Percentiles rank a stretch among this genome's conserved stretches.
Conservation (phyloP, 208 protist species). For the Naegleria lovaniensis region DNA sequence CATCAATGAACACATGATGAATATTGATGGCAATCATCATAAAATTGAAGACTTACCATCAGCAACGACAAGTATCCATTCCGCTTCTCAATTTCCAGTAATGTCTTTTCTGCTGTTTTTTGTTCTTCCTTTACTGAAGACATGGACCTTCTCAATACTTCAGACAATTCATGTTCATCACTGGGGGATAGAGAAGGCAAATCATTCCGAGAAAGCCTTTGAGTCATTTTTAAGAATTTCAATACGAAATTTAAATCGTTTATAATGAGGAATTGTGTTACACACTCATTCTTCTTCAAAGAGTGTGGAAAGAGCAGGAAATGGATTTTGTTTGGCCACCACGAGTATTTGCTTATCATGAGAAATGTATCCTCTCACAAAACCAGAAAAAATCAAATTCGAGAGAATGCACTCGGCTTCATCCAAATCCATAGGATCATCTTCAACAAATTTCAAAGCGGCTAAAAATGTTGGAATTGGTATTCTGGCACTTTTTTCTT, state of each 20-base stretch:
- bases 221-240: too few species aligned
- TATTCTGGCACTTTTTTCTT: neutral
- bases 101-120: slow-evolving; percentile 6
- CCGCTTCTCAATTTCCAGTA: slow-evolving; percentile 1
- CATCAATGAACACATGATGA: too few species aligned
- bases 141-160: neutral
- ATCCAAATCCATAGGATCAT: neutral
- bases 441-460: neutral
- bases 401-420: neutral
- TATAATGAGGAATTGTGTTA: too few species aligned
- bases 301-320: neutral
- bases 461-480: neutral
- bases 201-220: neutral
- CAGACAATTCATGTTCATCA: neutral
- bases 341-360: neutral
- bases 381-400: neutral
- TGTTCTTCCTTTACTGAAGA: neutral
- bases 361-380: slow-evolving; percentile 10
- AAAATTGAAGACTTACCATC: neutral
- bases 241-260: too few species aligned
- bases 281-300: neutral
- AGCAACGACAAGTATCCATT: neutral
- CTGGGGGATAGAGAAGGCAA: neutral
- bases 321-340: neutral
- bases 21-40: too few species aligned